Conservation (phyloP, 164 flowering plant species). For the Nymphaea thermarum region DNA sequence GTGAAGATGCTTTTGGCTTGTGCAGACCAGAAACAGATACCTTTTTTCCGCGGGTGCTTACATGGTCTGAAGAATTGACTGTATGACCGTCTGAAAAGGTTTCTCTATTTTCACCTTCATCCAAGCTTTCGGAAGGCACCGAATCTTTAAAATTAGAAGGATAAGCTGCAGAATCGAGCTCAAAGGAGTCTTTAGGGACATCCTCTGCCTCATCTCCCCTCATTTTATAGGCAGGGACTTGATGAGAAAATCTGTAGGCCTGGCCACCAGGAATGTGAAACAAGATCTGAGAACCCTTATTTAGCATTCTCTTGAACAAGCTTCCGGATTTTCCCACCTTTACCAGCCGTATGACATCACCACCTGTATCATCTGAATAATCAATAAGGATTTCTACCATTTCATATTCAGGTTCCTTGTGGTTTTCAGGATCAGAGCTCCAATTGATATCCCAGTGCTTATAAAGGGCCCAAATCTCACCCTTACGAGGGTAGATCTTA, state of each 20-base stretch:
- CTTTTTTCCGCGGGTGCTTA: background rate
- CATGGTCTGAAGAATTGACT: background rate
- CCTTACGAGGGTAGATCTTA: conserved; percentile 36
- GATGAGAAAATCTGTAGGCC: conserved; percentile 44
- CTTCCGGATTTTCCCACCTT: conserved; percentile 43
- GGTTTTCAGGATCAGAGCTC: conserved; percentile 31
- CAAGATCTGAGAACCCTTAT: conserved; percentile 6
- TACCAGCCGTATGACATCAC: conserved; percentile 28
- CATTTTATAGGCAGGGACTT: conserved; percentile 34
- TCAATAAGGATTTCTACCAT: conserved; percentile 44
- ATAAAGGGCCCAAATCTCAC: conserved; percentile 61
- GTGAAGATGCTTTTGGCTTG: background rate
- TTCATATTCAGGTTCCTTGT: conserved; percentile 25
- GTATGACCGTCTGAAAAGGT: background rate
- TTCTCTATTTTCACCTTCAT: background rate
- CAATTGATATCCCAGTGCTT: conserved; percentile 46
- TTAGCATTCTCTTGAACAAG: conserved; percentile 18
- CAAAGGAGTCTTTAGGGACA: conserved; percentile 41
- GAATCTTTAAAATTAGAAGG: conserved; percentile 12
- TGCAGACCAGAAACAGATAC: background rate
- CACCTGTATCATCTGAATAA: conserved; percentile 22
- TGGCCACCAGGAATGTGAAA: conserved; percentile 23
- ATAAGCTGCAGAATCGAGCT: conserved; percentile 50
- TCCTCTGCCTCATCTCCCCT: conserved; percentile 36
- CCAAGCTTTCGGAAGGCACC: conserved; percentile 3